These are phyloP conservation scores for Raphanus raphanistrum DNA, from an alignment of 345 rosid species.

Conservation along the genomic window DNA sequence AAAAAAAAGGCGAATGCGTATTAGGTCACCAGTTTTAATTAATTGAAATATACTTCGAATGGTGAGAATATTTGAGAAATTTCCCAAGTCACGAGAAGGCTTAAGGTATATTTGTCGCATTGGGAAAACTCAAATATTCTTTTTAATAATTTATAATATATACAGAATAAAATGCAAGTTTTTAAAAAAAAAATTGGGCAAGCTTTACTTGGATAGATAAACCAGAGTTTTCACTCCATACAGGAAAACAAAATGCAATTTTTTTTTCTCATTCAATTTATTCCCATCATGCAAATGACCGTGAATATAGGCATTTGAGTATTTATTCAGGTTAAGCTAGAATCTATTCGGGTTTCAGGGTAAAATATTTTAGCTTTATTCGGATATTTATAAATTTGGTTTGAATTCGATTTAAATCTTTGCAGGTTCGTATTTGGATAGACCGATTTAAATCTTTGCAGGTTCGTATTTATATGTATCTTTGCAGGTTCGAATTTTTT, in stretches of 20 bases:
- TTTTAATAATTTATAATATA: not conserved
- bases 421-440: too few relatives aligned
- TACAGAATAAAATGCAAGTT: slow-evolving; percentile 1
- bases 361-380: too few relatives aligned
- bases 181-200: not conserved
- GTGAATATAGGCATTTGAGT: too few relatives aligned
- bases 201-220: not conserved
- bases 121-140: slow-evolving; percentile 26
- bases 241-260: not conserved
- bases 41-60: slow-evolving; percentile 6
- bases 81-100: slow-evolving; percentile 11
- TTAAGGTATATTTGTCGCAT: slow-evolving; percentile 18
- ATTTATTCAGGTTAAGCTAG: too few relatives aligned
- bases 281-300: too few relatives aligned
- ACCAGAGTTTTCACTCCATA: not conserved
- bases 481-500: too few relatives aligned
- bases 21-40: not conserved
- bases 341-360: too few relatives aligned
- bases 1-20: not conserved
- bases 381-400: too few relatives aligned
- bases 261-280: not conserved
- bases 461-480: too few relatives aligned
- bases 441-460: too few relatives aligned
- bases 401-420: too few relatives aligned
- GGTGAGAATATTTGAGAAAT: slow-evolving; percentile 10